A percentile compares a stretch with the other conserved stretches of the same genome.
Conservation (phyloP, 2,329 filamentous ascomycete genomes). For the Epicoccum nigrum region DNA sequence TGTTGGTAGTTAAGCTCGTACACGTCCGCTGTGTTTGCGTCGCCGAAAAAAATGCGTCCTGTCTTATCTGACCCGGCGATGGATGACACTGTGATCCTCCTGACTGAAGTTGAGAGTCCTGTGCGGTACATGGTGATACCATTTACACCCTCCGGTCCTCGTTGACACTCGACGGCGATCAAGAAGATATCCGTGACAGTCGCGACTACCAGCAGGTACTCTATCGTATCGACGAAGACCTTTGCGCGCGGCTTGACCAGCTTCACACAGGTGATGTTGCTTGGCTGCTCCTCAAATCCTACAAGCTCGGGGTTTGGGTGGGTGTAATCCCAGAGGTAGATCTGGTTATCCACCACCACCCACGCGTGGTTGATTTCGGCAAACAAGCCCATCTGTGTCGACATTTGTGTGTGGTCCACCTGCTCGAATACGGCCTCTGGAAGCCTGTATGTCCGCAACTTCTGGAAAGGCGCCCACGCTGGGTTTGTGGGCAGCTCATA, state of each 20-base stretch:
- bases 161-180: constrained; percentile 76
- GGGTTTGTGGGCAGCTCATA: constrained; percentile 76
- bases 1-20: constrained; percentile 96
- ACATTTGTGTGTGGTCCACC: constrained; percentile 84
- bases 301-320: constrained; percentile 88
- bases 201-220: constrained; percentile 85
- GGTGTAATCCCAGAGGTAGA: constrained; percentile 98
- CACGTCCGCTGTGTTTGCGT: constrained; percentile 80
- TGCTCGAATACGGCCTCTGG: constrained; percentile 92
- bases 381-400: constrained; percentile 94
- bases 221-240: constrained; percentile 87
- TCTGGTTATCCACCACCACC: constrained; percentile 92
- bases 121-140: constrained; percentile 85
- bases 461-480: constrained; percentile 89
- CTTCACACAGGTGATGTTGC: constrained; percentile 89
- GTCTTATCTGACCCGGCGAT: constrained; percentile 78
- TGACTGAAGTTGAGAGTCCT: constrained; percentile 78
- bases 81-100: constrained; percentile 75
- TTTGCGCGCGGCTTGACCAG: constrained; percentile 82
- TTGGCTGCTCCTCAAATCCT: constrained; percentile 86
- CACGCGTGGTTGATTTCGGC: constrained; percentile 94
- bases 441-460: constrained; percentile 83
- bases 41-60: constrained; percentile 93
- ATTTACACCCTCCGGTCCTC: constrained; percentile 69
- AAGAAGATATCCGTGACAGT: constrained; percentile 85